Percentiles rank a stretch among this genome's conserved stretches.
These are phyloP conservation scores for Raphanus hybrid DNA, from an alignment of 441 rosid genomes.

Conservation along the genomic window DNA sequence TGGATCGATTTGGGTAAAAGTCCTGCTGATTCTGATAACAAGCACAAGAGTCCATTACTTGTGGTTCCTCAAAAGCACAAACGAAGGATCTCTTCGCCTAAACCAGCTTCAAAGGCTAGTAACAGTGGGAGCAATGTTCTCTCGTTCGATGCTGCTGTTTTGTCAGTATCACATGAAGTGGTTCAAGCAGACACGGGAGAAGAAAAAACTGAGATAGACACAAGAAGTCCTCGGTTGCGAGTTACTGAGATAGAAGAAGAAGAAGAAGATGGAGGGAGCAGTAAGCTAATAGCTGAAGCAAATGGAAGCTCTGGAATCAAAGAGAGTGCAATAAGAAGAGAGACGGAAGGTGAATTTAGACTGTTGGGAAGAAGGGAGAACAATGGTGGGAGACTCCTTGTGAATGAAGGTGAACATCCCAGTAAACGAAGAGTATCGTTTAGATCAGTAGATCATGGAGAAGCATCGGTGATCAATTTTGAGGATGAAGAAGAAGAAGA, in stretches of 20 bases:
- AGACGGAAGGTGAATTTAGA: slow-evolving; percentile 74
- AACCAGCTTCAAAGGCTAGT: slow-evolving; percentile 45
- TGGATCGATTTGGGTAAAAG: slow-evolving; percentile 98
- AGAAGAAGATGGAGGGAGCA: slow-evolving; percentile 46
- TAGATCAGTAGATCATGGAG: slow-evolving; percentile 56
- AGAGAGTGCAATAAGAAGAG: slow-evolving; percentile 75
- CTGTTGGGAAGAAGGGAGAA: slow-evolving; percentile 68
- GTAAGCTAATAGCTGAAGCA: slow-evolving; percentile 25
- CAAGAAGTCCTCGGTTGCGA: slow-evolving; percentile 34
- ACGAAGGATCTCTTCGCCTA: slow-evolving; percentile 47
- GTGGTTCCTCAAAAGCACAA: slow-evolving; percentile 48
- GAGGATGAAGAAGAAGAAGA: slow-evolving; percentile 53
- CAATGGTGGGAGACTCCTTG: slow-evolving; percentile 60
- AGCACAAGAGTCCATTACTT: slow-evolving; percentile 54
- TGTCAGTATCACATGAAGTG: slow-evolving; percentile 60
- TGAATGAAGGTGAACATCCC: slow-evolving; percentile 57
- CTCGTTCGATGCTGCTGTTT: slow-evolving; percentile 71
- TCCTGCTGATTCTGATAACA: slow-evolving; percentile 61
- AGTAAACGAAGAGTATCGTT: slow-evolving; percentile 70
- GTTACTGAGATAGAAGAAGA: slow-evolving; percentile 59
- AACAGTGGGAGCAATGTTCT: slow-evolving; percentile 51
- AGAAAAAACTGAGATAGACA: slow-evolving; percentile 31
- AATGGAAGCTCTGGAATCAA: slow-evolving; percentile 51
- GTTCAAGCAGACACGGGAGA: slow-evolving; percentile 48
- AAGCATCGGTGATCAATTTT: slow-evolving; percentile 55